Evolutionary conservation across 106 monocot species (phyloP).

Genomic region (Dioscorea zingiberensis): DNA sequence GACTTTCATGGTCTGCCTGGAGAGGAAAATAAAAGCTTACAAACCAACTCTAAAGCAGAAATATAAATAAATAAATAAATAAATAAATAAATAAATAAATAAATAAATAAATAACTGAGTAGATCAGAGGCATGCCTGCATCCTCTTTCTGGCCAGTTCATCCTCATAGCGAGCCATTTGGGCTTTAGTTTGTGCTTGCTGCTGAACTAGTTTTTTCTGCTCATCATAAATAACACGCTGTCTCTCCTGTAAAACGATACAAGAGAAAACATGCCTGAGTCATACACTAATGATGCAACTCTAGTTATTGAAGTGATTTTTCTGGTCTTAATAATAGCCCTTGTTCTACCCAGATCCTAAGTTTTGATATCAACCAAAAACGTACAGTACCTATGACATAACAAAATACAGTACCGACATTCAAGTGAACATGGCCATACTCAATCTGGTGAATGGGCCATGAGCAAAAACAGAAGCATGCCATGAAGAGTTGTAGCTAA

Average conservation of each 20-base stretch:
- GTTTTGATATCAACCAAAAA: too few relatives aligned
- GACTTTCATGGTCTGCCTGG: slow-evolving; percentile 87
- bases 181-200: slow-evolving; percentile 86
- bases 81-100: not conserved
- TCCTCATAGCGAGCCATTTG: slow-evolving; percentile 95
- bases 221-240: slow-evolving; percentile 87
- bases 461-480: too few relatives aligned
- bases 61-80: too few relatives aligned
- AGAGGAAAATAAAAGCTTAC: slow-evolving; percentile 9
- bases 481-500: too few relatives aligned
- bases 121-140: slow-evolving; percentile 53
- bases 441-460: too few relatives aligned
- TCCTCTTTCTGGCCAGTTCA: slow-evolving; percentile 84
- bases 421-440: too few relatives aligned
- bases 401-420: too few relatives aligned
- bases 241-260: slow-evolving; percentile 60
- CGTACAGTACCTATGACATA: too few relatives aligned
- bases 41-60: not conserved
- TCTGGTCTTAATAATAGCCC: too few relatives aligned
- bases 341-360: too few relatives aligned
- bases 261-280: not conserved
- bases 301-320: too few relatives aligned
- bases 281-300: too few relatives aligned
- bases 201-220: slow-evolving; percentile 79
- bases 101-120: not conserved